Evolutionary conservation across 2,329 filamentous ascomycete genomes (phyloP).

Genomic region (Ceratocystis ficicola): DNA sequence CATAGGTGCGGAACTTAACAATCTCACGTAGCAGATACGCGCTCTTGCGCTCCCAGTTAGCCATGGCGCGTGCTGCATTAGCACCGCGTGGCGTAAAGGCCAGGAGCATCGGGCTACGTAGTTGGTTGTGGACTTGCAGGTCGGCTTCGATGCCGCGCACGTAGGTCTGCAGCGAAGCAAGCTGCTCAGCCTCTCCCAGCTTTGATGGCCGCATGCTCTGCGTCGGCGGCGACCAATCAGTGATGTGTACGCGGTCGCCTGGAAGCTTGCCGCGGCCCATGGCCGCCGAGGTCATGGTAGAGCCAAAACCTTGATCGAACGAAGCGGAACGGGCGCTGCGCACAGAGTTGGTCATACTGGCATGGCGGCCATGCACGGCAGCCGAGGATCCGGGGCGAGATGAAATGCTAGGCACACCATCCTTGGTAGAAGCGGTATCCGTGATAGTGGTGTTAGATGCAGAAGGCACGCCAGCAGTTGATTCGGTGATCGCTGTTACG

Average conservation of each 20-base stretch:
- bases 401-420: constrained; percentile 24
- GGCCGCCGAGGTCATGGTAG: constrained; percentile 34
- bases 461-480: constrained; percentile 25
- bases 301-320: constrained; percentile 44
- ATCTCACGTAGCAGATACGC: constrained; percentile 85
- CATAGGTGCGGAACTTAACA: constrained; percentile 92
- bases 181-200: constrained; percentile 67
- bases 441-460: constrained; percentile 24
- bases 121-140: constrained; percentile 72
- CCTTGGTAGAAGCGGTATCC: constrained; percentile 32
- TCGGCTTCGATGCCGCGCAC: constrained; percentile 79
- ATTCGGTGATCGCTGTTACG: constrained; percentile 37
- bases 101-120: constrained; percentile 74
- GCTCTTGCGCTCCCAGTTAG: constrained; percentile 95
- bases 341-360: constrained; percentile 31
- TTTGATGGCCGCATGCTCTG: constrained; percentile 82
- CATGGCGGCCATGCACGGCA: constrained; percentile 28
- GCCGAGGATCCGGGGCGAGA: constrained; percentile 41
- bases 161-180: constrained; percentile 61
- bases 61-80: constrained; percentile 74
- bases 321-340: constrained; percentile 43
- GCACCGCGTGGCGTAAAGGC: constrained; percentile 76
- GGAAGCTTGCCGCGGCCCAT: constrained; percentile 54
- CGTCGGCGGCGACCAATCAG: constrained; percentile 78
- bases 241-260: constrained; percentile 71